Conservation (phyloP, 495 filamentous ascomycete species). For the Hyphodiscus hymeniophilus region DNA sequence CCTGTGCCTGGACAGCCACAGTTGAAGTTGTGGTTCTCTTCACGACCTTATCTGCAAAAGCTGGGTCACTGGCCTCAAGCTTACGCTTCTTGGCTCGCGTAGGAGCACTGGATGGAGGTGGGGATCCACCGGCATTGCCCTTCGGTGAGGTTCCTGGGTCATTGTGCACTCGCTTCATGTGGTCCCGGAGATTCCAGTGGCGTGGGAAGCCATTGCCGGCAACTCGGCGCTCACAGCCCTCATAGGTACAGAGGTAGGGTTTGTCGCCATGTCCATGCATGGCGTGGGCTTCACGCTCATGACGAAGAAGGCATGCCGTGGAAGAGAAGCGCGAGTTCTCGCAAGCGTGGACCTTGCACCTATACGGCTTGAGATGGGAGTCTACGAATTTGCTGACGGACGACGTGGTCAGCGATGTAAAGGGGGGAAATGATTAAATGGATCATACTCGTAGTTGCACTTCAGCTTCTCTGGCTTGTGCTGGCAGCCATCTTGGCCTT, state of each 20-base stretch:
- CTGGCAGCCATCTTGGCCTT: conserved; percentile 64
- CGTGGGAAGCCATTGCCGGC: conserved; percentile 82
- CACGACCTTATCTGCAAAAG: neutral
- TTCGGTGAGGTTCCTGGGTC: conserved; percentile 37
- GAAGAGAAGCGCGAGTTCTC: conserved; percentile 79
- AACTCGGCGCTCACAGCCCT: conserved; percentile 73
- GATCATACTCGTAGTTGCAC: conserved; percentile 90
- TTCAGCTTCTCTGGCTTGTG: conserved; percentile 87
- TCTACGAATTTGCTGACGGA: conserved; percentile 79
- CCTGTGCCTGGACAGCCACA: conserved; percentile 13
- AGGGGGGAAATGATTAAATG: conserved; percentile 7
- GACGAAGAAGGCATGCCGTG: conserved; percentile 87
- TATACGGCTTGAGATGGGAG: conserved; percentile 88
- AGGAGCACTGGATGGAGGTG: conserved; percentile 9
- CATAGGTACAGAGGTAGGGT: conserved; percentile 76
- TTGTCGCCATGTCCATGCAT: conserved; percentile 91
- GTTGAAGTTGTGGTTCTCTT: conserved; percentile 4
- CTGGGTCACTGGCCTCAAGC: conserved; percentile 1
- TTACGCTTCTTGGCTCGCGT: conserved; percentile 19
- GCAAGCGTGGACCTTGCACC: conserved; percentile 75
- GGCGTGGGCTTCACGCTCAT: conserved; percentile 89
- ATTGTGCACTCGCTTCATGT: conserved; percentile 90
- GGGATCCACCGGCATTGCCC: conserved; percentile 18
- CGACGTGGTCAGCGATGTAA: conserved; percentile 22
- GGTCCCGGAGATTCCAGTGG: conserved; percentile 88